Conservation (phyloP, 148 eudicot species). For the Silene uniflora region DNA sequence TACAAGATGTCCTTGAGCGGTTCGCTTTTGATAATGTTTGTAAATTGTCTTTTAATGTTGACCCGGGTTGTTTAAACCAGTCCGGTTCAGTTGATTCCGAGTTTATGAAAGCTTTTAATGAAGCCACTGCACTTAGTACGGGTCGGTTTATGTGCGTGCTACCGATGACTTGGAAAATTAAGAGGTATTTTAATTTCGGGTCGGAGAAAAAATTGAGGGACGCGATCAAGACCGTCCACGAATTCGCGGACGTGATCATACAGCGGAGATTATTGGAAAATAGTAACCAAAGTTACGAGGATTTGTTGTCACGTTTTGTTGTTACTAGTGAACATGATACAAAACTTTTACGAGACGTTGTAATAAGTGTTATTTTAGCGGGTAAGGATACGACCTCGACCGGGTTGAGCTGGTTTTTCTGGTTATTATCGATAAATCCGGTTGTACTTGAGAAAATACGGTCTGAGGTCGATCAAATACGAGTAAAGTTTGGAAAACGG, state of each 20-base stretch:
- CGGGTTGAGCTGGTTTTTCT: constrained; percentile 68
- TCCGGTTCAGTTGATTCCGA: constrained; percentile 35
- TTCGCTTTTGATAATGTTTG: constrained; percentile 59
- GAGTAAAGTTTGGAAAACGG: constrained; percentile 20
- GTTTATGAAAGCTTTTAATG: constrained; percentile 67
- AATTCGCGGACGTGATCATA: constrained; percentile 58
- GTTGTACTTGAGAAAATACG: constrained; percentile 40
- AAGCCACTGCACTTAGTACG: constrained; percentile 49
- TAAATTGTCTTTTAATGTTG: constrained; percentile 65
- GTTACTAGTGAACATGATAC: background rate
- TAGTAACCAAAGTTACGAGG: constrained; percentile 25
- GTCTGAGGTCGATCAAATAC: constrained; percentile 24
- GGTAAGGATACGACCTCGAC: constrained; percentile 70
- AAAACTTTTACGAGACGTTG: constrained; percentile 48
- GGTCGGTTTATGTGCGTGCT: constrained; percentile 52
- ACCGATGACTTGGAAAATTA: constrained; percentile 34
- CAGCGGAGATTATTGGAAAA: constrained; percentile 34
- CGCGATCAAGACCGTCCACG: constrained; percentile 48
- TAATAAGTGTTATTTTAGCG: constrained; percentile 59
- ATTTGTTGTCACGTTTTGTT: constrained; percentile 61
- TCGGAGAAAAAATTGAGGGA: constrained; percentile 47
- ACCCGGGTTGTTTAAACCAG: constrained; percentile 58
- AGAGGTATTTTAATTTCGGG: constrained; percentile 44
- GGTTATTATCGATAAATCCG: constrained; percentile 46
- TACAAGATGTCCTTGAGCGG: constrained; percentile 41